Evolutionary conservation across 345 rosid genomes (phyloP), one percentile per base, ranked within the genome.

Genomic region (Eucalyptus erythrocorys): DNA sequence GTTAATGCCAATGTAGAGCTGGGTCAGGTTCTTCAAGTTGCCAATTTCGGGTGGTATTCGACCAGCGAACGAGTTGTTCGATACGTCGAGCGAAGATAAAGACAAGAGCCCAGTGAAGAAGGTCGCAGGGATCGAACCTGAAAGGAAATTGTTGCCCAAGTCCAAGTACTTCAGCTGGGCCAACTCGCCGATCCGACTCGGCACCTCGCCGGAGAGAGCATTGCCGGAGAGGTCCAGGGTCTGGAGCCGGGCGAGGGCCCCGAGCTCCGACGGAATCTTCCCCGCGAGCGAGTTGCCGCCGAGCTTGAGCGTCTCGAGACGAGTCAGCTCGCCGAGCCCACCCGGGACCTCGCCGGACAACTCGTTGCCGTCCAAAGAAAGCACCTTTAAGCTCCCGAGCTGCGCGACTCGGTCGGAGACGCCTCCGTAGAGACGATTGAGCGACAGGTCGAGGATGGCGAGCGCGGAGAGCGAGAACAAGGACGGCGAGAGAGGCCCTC

Each of bases 1-100:
- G 90, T 98, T 97, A n/a, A 80, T 84, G 37, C 99, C 98, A 57
- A 96, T 94, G 94, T 92, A 98, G 19, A 97, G 96, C 45, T 93
- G 92, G 7, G 95, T 93, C 42, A 98, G 95, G 90, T 91, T 94
- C 16, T 80, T 91, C 32, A 96, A 85, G 15, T 93, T 91, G 27
- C 97, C 97, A 13, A 96, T 91, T 88, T 94, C 96, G 1, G 93
- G 91, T 11, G 97, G 97, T 87, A 97, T 91, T 17, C 84, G 21
- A 4, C 98, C 98, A 11, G 94, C 89, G 55, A 98, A 91, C 0
- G 97, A 93, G 90, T 98, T 98, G 92, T 94, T 96, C 49, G 99
- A 94, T 32, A 97, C 24, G 51, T 97, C 99, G 5, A 98, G 90
- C 17, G 97, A 95, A 42, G 92, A 87, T 19, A 98, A 85, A 10